Percentiles rank a stretch among this genome's conserved stretches.
These are phyloP conservation scores for Ulota crispa DNA, from an alignment of 225 moss, liverwort and hornwort genomes.

Conservation along the genomic window DNA sequence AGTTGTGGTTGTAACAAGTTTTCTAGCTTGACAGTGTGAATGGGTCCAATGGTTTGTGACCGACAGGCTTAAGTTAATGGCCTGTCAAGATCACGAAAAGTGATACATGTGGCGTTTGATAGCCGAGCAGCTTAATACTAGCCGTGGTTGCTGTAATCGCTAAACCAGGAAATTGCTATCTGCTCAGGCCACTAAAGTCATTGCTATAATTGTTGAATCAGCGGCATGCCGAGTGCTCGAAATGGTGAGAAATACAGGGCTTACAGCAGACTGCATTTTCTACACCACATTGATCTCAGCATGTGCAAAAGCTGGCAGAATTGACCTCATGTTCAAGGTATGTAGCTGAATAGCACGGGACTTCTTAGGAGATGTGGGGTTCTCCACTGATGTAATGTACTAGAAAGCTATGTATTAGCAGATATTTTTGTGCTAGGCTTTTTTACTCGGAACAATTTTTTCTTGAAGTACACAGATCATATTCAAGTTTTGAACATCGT, in stretches of 20 bases:
- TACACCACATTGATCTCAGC: conserved; percentile 80
- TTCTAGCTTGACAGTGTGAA: background rate
- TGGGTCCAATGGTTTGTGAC: background rate
- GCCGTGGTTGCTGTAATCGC: background rate
- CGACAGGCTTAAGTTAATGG: background rate
- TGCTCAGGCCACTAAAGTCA: conserved; percentile 9
- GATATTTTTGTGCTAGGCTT: background rate
- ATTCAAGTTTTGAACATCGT: background rate
- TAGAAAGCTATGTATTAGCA: background rate
- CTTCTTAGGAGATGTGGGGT: background rate
- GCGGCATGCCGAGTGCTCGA: conserved; percentile 72
- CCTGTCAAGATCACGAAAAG: background rate
- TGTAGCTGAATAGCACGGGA: background rate
- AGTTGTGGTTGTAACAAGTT: background rate
- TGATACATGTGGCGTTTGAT: background rate
- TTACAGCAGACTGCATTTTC: conserved; percentile 71
- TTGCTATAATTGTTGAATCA: conserved; percentile 29
- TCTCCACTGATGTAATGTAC: no score
- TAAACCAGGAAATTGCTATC: background rate
- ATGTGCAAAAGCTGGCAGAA: conserved; percentile 73
- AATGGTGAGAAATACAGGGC: conserved; percentile 58
- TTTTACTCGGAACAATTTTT: background rate
- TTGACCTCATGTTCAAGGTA: conserved; percentile 83
- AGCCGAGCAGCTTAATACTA: background rate
- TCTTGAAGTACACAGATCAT: background rate